phyloP scores from a whole-genome alignment of 2,329 filamentous ascomycete genomes.

The Paraphaeosphaeria sporulosa region DNA sequence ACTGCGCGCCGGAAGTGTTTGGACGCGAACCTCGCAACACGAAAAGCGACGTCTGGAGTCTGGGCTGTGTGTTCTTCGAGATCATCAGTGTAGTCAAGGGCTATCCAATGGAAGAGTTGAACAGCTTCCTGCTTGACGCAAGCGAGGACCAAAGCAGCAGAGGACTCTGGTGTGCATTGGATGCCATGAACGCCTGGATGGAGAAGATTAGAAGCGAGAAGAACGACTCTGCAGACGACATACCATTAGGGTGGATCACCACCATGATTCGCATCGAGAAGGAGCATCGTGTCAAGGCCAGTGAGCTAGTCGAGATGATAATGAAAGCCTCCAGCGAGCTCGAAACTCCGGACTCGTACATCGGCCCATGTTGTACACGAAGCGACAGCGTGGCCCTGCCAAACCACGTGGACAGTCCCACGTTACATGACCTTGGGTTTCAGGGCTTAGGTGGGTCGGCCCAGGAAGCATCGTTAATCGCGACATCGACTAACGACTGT shows the following conservation, averaged over 20 bases:
- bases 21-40: conserved; percentile 20
- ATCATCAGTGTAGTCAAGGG: conserved; percentile 28
- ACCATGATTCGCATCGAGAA: conserved; percentile 21
- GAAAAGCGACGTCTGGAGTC: conserved; percentile 26
- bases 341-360: conserved; percentile 13
- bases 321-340: conserved; percentile 13
- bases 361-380: conserved; percentile 24
- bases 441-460: conserved; percentile 15
- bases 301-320: conserved; percentile 16
- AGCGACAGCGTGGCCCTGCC: conserved; percentile 17
- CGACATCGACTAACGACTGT: not conserved
- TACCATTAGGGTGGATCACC: conserved; percentile 26
- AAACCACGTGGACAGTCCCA: conserved; percentile 10
- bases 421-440: conserved; percentile 8
- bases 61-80: conserved; percentile 32
- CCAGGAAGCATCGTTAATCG: not conserved
- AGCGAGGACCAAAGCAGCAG: conserved; percentile 15
- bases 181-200: conserved; percentile 24
- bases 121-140: conserved; percentile 7
- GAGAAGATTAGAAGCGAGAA: conserved; percentile 19
- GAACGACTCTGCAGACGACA: conserved; percentile 23
- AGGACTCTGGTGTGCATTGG: conserved; percentile 24
- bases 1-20: conserved; percentile 28
- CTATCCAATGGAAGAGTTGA: conserved; percentile 25
- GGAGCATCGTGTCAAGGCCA: conserved; percentile 11